phyloP scores from a whole-genome alignment of 225 moss, liverwort and hornwort genomes.

The Asterella californica region DNA sequence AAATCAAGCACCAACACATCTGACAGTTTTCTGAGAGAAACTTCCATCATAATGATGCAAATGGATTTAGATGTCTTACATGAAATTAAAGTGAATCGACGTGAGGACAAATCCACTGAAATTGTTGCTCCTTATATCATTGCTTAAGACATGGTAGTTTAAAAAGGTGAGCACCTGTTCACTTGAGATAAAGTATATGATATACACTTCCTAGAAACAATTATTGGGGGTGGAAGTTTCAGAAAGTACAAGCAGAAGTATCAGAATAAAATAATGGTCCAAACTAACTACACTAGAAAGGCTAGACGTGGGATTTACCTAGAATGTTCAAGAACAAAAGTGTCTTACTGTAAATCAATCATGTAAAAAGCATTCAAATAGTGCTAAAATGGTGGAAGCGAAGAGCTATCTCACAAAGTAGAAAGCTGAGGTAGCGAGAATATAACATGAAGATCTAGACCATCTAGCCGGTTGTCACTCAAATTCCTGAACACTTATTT shows the following conservation, averaged over 20 bases:
- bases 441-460: constrained; percentile 1
- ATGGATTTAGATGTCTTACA: not conserved
- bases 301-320: not conserved
- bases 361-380: not conserved
- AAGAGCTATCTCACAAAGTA: not conserved
- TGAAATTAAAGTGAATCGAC: constrained; percentile 7
- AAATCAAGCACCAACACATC: not conserved
- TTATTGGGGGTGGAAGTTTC: too few species aligned
- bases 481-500: not conserved
- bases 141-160: not conserved
- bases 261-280: not conserved
- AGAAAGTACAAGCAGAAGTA: not conserved
- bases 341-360: too few species aligned
- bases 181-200: not conserved
- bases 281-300: not conserved
- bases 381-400: not conserved
- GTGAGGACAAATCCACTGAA: constrained; percentile 12
- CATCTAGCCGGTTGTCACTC: constrained; percentile 17
- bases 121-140: constrained; percentile 23
- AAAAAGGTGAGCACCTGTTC: not conserved
- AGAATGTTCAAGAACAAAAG: not conserved
- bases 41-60: not conserved
- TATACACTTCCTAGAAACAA: too few species aligned
- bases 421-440: constrained; percentile 10
- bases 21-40: not conserved